A percentile compares a stretch with the other conserved stretches of the same genome.
Evolutionary conservation across 2,329 filamentous ascomycete species (phyloP).

Genomic region (Epichloe gansuensis): DNA sequence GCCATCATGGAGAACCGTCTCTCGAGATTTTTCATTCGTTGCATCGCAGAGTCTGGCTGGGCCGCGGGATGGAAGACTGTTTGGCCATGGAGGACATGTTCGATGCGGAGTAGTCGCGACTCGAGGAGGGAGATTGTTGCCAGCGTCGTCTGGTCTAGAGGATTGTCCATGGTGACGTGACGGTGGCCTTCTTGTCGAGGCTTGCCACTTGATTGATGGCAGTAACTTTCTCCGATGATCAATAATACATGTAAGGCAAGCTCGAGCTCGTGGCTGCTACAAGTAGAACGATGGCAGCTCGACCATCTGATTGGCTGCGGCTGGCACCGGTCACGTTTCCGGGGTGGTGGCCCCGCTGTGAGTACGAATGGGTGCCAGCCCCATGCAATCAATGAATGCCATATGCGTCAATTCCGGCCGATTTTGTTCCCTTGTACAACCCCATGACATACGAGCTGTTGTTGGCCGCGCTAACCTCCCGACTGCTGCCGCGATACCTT

Average conservation of each 20-base stretch:
- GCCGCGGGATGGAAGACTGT: slow-evolving; percentile 17
- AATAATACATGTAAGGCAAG: neutral
- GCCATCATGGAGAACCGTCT: slow-evolving; percentile 37
- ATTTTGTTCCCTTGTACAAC: neutral
- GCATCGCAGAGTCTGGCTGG: slow-evolving; percentile 27
- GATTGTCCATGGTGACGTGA: slow-evolving; percentile 17
- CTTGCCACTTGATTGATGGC: neutral
- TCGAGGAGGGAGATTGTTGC: slow-evolving; percentile 45
- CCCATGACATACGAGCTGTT: neutral
- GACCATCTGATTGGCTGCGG: slow-evolving; percentile 1
- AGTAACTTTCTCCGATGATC: neutral
- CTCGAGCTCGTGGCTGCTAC: too few species aligned
- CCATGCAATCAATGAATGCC: slow-evolving; percentile 1
- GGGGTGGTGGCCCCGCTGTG: neutral
- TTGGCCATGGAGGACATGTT: slow-evolving; percentile 44
- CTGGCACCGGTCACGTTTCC: neutral
- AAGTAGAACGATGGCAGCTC: neutral
- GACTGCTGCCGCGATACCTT: neutral
- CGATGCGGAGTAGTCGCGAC: slow-evolving; percentile 44
- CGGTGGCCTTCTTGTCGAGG: neutral
- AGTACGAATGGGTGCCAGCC: neutral
- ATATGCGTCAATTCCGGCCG: neutral
- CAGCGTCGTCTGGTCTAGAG: slow-evolving; percentile 39
- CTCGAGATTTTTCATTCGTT: slow-evolving; percentile 38
- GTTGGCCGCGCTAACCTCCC: neutral